Percentiles rank a stretch among this genome's conserved stretches.
Conservation (phyloP, 176 grass and related monocot genomes). For the Thinopyrum elongatum region DNA sequence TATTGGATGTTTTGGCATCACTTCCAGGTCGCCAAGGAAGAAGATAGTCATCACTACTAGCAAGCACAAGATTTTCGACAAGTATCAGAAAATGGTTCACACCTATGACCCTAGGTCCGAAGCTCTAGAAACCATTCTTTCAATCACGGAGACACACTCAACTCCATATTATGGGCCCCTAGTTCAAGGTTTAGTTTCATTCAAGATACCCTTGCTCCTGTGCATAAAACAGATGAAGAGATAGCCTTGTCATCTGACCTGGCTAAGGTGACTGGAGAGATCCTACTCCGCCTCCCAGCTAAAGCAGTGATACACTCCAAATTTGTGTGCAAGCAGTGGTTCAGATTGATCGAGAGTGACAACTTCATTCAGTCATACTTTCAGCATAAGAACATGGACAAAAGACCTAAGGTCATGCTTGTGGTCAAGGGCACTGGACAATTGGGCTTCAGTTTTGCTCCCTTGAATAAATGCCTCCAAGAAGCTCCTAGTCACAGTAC, state of each 20-base stretch:
- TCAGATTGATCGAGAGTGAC: not conserved
- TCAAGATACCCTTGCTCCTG: not conserved
- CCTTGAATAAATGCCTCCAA: not conserved
- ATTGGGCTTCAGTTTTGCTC: not conserved
- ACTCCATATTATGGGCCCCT: not conserved
- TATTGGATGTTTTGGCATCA: not conserved
- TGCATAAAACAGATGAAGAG: not conserved
- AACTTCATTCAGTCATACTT: not conserved
- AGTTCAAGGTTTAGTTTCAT: not conserved
- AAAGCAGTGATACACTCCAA: not conserved
- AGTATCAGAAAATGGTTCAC: not conserved
- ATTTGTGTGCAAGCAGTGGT: not conserved
- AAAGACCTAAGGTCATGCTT: not conserved
- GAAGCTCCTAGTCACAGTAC: not conserved
- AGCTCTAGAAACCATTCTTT: not conserved
- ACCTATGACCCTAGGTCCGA: not conserved
- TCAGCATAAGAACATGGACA: not conserved
- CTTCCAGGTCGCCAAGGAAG: not conserved
- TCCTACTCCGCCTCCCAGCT: not conserved
- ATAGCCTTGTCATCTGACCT: not conserved
- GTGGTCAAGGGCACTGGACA: not conserved
- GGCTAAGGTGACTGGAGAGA: not conserved
- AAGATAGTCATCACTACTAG: not conserved
- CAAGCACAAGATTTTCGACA: not conserved
- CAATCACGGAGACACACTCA: not conserved